Evolutionary conservation across 2,329 filamentous ascomycete species (phyloP).

Genomic region (Arthrobotrys iridis): DNA sequence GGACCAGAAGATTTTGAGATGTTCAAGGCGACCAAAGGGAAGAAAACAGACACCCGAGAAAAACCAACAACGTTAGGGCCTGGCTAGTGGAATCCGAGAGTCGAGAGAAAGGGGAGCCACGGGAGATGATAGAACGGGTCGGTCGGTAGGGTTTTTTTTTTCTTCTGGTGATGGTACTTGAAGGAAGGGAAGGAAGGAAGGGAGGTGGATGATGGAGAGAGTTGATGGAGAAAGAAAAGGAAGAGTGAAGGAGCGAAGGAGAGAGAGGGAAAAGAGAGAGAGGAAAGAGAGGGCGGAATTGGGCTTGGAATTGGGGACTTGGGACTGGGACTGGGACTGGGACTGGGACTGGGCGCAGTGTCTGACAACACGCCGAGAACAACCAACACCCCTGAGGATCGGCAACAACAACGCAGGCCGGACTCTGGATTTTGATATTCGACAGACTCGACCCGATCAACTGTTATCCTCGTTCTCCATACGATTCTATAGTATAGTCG

Average conservation of each 20-base stretch:
- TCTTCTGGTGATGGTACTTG: constrained; percentile 12
- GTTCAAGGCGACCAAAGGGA: not conserved
- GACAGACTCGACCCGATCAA: too few relatives aligned
- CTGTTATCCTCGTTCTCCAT: too few relatives aligned
- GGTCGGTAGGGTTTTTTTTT: too few relatives aligned
- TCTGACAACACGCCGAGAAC: too few relatives aligned
- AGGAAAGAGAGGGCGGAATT: constrained; percentile 55
- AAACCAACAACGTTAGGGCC: constrained; percentile 7
- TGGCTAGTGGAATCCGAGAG: constrained; percentile 4
- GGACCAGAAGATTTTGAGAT: not conserved
- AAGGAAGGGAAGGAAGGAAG: constrained; percentile 28
- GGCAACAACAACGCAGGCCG: too few relatives aligned
- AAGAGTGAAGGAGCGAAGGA: constrained; percentile 53
- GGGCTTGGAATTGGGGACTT: too few relatives aligned
- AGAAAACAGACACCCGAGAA: not conserved
- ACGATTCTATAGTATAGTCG: too few relatives aligned
- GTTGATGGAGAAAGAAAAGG: constrained; percentile 53
- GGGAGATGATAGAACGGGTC: not conserved
- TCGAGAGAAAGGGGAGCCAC: constrained; percentile 44
- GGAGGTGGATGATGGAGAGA: constrained; percentile 55
- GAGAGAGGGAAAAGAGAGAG: constrained; percentile 56
- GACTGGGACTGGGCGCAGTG: too few relatives aligned
- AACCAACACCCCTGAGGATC: too few relatives aligned
- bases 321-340: too few relatives aligned
- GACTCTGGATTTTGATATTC: too few relatives aligned